These are phyloP conservation scores for Senecio squalidus DNA, from an alignment of 140 eudicot species.

Conservation along the genomic window DNA sequence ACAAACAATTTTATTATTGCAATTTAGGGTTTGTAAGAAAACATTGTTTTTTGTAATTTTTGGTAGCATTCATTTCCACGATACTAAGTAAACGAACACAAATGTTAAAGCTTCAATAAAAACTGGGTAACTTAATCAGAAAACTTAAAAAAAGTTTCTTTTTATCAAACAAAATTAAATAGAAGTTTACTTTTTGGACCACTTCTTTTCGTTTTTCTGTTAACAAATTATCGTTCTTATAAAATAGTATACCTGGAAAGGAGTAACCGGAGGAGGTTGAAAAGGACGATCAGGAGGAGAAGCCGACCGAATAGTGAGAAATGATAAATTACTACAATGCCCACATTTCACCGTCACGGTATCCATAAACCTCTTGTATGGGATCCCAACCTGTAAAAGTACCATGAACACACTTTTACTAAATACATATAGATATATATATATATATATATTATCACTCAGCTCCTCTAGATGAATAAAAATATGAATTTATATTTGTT, in stretches of 20 bases:
- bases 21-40: background rate
- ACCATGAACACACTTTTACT: background rate
- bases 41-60: too few species aligned
- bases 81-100: too few species aligned
- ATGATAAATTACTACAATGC: conserved; percentile 86
- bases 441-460: background rate
- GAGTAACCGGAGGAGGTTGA: conserved; percentile 28
- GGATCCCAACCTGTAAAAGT: conserved; percentile 69
- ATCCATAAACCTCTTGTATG: conserved; percentile 81
- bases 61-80: too few species aligned
- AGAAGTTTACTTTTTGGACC: too few species aligned
- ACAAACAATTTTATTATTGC: background rate
- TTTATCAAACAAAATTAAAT: too few species aligned
- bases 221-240: too few species aligned
- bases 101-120: too few species aligned
- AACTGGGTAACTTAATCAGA: too few species aligned
- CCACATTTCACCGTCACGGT: conserved; percentile 97
- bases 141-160: too few species aligned
- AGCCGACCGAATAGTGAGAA: conserved; percentile 70
- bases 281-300: conserved; percentile 55
- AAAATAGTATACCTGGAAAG: conserved; percentile 40
- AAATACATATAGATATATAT: background rate
- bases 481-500: background rate
- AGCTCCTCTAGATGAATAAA: background rate
- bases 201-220: too few species aligned